Base-by-base conservation (phyloP, 371 early-diverging fungal species). In the Mucor velutinosus region DNA sequence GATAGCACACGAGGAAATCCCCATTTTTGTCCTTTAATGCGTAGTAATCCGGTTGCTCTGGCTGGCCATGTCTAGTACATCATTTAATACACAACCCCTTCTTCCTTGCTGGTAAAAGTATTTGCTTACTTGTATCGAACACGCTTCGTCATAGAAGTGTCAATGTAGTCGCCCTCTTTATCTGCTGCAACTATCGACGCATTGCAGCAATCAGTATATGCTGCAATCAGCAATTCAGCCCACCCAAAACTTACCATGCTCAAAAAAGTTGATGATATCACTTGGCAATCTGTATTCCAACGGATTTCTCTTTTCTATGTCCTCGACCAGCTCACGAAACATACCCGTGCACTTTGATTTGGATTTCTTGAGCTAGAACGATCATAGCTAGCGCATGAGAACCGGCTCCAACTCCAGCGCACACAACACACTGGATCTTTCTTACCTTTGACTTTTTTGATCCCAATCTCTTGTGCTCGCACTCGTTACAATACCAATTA, bases 401-500 rank as follows among this genome's bases (percentile, higher is more conserved):
- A 35, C 12, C 37, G n/a, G 3, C 10, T 29, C 7, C 33, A 4
- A 17, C 19, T 29, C 23, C 4, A 29, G 4, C 30, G 23, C 0
- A 21, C n/a, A 19, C 7, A n/a, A 19, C 12, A 51, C 23, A 19
- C 21, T 17, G 1, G 17, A 4, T 8, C 1, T 7, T 67, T n/a
- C 39, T 65, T 66, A 76, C 81, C 59, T 65, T 72, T 27, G 72
- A n/a, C 23, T 71, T 68, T 43, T 75, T 76, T 56, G 78, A 72
- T 7, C 25, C 53, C 27, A 25, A 14, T 53, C 27, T 25, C 53
- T 53, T 33, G 32, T 57, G 33, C 27, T 74, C 65, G 73, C 92
- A 92, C 58, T 80, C 80, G 23, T 76, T 78, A 69, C 93, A 92
- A 72, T 79, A 90, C 93, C 93, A 92, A 58, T 86, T 74, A 29